Evolutionary conservation across 257 asterid species (phyloP).

Genomic region (Vinca minor): DNA sequence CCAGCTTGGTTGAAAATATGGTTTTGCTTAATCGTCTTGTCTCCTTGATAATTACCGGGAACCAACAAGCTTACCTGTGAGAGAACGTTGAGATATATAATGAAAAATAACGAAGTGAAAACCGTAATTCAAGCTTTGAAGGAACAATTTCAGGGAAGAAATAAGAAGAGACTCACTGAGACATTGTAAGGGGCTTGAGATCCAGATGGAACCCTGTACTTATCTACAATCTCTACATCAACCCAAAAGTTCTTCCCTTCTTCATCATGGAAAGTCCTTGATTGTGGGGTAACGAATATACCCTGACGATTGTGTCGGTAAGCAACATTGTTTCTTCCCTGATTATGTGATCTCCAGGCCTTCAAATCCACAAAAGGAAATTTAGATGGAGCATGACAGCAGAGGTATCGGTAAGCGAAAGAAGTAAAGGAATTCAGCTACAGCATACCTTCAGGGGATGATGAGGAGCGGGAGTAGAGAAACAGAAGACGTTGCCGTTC

Average conservation of each 20-base stretch:
- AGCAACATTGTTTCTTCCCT: slow-evolving; percentile 87
- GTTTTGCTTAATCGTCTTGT: slow-evolving; percentile 68
- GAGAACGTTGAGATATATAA: background rate
- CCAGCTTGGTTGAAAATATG: slow-evolving; percentile 58
- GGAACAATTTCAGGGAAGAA: background rate
- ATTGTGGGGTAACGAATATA: slow-evolving; percentile 69
- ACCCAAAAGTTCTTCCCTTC: slow-evolving; percentile 97
- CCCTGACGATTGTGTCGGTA: slow-evolving; percentile 66
- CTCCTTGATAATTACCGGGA: slow-evolving; percentile 98
- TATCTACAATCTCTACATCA: slow-evolving; percentile 80
- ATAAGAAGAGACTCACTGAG: slow-evolving; percentile 45
- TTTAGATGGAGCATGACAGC: background rate
- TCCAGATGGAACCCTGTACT: slow-evolving; percentile 78
- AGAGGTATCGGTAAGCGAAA: slow-evolving; percentile 12
- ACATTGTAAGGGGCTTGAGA: slow-evolving; percentile 92
- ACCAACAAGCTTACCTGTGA: slow-evolving; percentile 82
- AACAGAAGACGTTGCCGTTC: slow-evolving; percentile 98
- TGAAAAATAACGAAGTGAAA: background rate
- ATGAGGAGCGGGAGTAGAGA: slow-evolving; percentile 93
- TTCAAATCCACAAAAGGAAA: slow-evolving; percentile 27
- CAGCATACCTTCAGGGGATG: slow-evolving; percentile 84
- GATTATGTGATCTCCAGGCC: slow-evolving; percentile 88
- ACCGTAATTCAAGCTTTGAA: background rate
- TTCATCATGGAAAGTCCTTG: slow-evolving; percentile 92
- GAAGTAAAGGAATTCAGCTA: slow-evolving; percentile 2